phyloP scores from a whole-genome alignment of 129 eudicot genomes.

The Centaurea solstitialis region DNA sequence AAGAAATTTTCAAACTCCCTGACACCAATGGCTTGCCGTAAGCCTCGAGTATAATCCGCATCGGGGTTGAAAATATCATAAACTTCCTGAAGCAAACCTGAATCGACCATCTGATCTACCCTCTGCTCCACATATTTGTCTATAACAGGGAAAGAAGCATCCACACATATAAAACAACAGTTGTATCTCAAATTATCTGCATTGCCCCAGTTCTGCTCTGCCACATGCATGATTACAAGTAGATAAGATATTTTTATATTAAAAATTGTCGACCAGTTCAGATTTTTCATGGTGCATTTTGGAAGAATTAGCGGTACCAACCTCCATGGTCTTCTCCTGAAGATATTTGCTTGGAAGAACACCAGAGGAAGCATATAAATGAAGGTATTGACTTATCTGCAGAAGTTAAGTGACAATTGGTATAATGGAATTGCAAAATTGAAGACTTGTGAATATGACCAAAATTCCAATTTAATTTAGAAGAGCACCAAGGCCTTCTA shows the following conservation, averaged over 20 bases:
- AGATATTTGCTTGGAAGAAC: conserved; percentile 81
- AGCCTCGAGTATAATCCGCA: conserved; percentile 89
- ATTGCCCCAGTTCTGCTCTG: conserved; percentile 98
- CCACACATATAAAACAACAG: conserved; percentile 91
- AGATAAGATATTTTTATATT: background rate
- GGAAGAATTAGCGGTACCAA: conserved; percentile 36
- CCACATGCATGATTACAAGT: conserved; percentile 41
- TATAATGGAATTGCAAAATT: background rate
- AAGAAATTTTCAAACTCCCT: conserved; percentile 83
- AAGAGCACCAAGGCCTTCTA: background rate
- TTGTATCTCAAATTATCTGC: conserved; percentile 71
- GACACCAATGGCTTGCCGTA: conserved; percentile 94
- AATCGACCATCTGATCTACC: conserved; percentile 74
- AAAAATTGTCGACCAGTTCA: background rate
- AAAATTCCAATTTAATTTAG: background rate
- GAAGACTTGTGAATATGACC: background rate
- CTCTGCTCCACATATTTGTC: conserved; percentile 81
- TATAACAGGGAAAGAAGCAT: conserved; percentile 76
- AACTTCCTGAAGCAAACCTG: conserved; percentile 83
- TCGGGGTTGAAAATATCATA: conserved; percentile 58
- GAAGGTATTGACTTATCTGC: conserved; percentile 84
- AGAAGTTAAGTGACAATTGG: background rate
- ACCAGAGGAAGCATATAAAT: conserved; percentile 61
- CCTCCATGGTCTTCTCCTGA: conserved; percentile 71
- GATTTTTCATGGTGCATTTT: background rate